Conservation (phyloP, 805 yeast species). For the Ogataea paraovalis region DNA sequence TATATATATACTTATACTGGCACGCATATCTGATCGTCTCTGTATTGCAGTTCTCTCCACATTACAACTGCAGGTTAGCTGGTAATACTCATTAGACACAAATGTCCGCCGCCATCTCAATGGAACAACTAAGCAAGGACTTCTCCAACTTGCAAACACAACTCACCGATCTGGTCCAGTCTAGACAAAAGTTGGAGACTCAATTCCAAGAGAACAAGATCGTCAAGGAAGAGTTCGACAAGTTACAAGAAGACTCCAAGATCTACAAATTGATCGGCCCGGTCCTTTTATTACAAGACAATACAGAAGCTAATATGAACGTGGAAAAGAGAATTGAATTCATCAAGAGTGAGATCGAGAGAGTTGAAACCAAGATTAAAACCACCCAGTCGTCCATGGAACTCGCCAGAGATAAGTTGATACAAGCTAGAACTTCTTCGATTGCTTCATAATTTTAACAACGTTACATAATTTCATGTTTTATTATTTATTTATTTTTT, state of each 20-base stretch:
- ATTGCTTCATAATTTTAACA: constrained; percentile 3
- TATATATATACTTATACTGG: too few relatives aligned
- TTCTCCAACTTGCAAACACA: constrained; percentile 27
- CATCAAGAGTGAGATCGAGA: constrained; percentile 69
- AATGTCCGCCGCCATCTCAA: neutral
- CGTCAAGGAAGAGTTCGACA: constrained; percentile 75
- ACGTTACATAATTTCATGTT: neutral
- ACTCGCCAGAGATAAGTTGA: constrained; percentile 46
- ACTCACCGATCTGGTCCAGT: constrained; percentile 49
- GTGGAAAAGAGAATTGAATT: constrained; percentile 89
- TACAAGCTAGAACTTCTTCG: constrained; percentile 16
- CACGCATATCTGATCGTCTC: too few relatives aligned
- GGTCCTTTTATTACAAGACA: constrained; percentile 85
- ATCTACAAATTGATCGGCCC: constrained; percentile 91
- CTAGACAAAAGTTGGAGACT: constrained; percentile 86
- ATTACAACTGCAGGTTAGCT: too few relatives aligned
- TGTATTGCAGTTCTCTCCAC: too few relatives aligned
- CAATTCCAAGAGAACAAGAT: constrained; percentile 92
- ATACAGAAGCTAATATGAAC: constrained; percentile 73
- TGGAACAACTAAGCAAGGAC: constrained; percentile 23
- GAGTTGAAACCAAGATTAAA: constrained; percentile 71
- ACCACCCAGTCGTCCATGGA: constrained; percentile 54
- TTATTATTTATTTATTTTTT: neutral
- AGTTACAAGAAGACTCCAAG: constrained; percentile 57
- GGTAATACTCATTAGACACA: too few relatives aligned